Evolutionary conservation across 2,329 filamentous ascomycete genomes (phyloP).

Genomic region (Alternaria incomplexa): DNA sequence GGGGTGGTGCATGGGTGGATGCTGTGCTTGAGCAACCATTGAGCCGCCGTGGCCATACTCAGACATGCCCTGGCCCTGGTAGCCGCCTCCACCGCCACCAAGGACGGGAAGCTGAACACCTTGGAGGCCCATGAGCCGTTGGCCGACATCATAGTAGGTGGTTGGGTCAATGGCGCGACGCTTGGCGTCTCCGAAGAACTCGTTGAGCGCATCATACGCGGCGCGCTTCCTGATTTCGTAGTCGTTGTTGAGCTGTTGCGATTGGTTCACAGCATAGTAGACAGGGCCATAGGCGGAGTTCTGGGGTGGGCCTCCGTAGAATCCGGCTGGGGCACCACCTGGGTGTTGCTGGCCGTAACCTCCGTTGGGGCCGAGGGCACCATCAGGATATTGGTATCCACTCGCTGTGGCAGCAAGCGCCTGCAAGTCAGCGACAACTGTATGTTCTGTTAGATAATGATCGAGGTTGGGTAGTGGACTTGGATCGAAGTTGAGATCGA

Average conservation of each 20-base stretch:
- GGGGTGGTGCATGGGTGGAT: constrained; percentile 74
- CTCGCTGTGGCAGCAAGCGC: constrained; percentile 57
- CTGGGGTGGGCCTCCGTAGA: constrained; percentile 62
- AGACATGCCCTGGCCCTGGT: constrained; percentile 50
- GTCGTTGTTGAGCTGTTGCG: constrained; percentile 70
- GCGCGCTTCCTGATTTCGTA: constrained; percentile 79
- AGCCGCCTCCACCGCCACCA: constrained; percentile 28
- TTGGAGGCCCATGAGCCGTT: constrained; percentile 83
- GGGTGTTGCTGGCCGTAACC: constrained; percentile 59
- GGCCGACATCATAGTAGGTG: constrained; percentile 90
- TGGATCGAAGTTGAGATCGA: neutral
- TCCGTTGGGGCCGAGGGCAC: constrained; percentile 43
- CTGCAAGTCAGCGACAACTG: constrained; percentile 56
- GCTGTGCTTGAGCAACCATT: constrained; percentile 60
- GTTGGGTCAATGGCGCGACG: constrained; percentile 86
- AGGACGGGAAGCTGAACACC: constrained; percentile 62
- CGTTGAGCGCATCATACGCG: constrained; percentile 85
- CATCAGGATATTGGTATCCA: constrained; percentile 56
- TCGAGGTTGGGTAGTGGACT: constrained; percentile 20
- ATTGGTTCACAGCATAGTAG: constrained; percentile 75
- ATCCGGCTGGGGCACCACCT: constrained; percentile 53
- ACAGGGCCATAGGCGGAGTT: constrained; percentile 69
- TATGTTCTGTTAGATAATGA: constrained; percentile 42
- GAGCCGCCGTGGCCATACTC: constrained; percentile 62
- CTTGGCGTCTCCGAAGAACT: constrained; percentile 94